Evolutionary conservation across 2,329 filamentous ascomycete genomes (phyloP).

Genomic region (Aplosporella prunicola): DNA sequence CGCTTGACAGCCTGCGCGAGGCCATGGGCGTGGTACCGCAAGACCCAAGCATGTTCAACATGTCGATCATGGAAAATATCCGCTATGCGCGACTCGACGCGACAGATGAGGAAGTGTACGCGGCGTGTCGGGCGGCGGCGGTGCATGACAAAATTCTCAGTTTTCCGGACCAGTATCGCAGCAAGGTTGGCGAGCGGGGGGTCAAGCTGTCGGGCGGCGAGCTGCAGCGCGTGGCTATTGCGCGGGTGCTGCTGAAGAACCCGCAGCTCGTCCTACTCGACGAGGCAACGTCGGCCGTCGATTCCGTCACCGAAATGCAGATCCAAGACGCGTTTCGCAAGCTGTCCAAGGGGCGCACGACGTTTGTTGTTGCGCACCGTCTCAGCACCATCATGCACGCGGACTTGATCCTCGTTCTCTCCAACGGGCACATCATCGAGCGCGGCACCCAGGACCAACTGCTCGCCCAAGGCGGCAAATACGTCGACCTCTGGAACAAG

Average conservation of each 20-base stretch:
- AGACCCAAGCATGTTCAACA: constrained; percentile 55
- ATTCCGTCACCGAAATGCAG: constrained; percentile 58
- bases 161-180: constrained; percentile 40
- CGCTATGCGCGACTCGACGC: constrained; percentile 54
- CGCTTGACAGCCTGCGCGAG: constrained; percentile 47
- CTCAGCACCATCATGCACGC: constrained; percentile 78
- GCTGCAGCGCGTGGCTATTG: constrained; percentile 57
- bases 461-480: constrained; percentile 59
- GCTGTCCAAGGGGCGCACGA: constrained; percentile 53
- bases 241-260: constrained; percentile 67
- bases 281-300: constrained; percentile 81
- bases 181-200: constrained; percentile 32
- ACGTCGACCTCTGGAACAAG: constrained; percentile 81
- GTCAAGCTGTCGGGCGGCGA: constrained; percentile 53
- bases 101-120: constrained; percentile 49
- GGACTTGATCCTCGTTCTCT: constrained; percentile 73
- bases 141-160: constrained; percentile 55
- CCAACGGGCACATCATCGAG: constrained; percentile 68
- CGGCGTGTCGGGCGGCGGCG: constrained; percentile 51
- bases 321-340: constrained; percentile 53
- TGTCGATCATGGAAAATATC: constrained; percentile 55
- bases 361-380: constrained; percentile 65
- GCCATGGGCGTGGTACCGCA: constrained; percentile 56
- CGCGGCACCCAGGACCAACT: constrained; percentile 71
- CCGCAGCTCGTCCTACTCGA: constrained; percentile 78